Evolutionary conservation across 257 asterid genomes (phyloP), one percentile per base, ranked within the genome.

Genomic region (Nicotiana tomentosiformis): DNA sequence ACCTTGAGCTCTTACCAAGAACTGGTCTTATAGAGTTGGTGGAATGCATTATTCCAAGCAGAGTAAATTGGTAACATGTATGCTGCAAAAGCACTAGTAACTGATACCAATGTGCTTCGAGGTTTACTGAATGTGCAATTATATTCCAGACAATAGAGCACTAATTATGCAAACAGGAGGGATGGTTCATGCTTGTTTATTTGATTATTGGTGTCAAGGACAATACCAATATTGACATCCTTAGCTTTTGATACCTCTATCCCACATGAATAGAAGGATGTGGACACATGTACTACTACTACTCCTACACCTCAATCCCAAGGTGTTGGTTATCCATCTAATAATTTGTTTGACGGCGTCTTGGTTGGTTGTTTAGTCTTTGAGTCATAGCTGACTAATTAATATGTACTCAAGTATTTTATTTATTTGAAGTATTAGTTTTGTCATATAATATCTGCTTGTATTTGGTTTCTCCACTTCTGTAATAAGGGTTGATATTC

Each of bases 401-500:
- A 51, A 51, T 76, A 0, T 51, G 16, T 51, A 49, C 16, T 51
- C 61, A 11, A 51, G 64, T 76, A 8, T 76, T 15, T 74, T 51
- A 51, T 15, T 76, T 53, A 1, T 29, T 51, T 76, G 80, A 51
- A 51, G 43, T 32, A 76, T 76, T 76, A 29, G 46, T 26, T 76
- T 76, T 15, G 16, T 76, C 80, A 76, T 51, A 15, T 76, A 16
- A 51, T 15, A 51, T 76, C 64, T 76, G 80, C 46, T 26, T 51
- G 80, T 51, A 51, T 76, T 29, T 76, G 80, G 46, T 51, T 51
- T 76, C 80, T 76, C 64, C 80, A 26, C 43, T 51, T 51, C 16
- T 76, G 80, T 15, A 51, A 76, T 76, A 76, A 51, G 46, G 26
- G 2, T 76, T 76, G 23, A 76, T 14, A 4, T n/a, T 85, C 82